Conservation (phyloP, 148 eudicot species). For the Heliamphora exappendiculata region DNA sequence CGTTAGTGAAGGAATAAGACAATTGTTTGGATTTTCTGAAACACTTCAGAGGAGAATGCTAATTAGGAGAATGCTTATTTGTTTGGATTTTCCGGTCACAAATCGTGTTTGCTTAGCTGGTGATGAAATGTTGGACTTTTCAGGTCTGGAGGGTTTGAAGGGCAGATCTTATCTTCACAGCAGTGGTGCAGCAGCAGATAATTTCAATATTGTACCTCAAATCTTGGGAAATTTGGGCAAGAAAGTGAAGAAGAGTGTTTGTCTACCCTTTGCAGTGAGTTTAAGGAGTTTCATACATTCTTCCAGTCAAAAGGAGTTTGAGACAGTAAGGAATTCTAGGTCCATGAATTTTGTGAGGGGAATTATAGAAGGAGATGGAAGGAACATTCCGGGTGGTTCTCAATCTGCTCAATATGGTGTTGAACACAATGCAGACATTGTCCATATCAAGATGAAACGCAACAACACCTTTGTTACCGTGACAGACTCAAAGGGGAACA, state of each 20-base stretch:
- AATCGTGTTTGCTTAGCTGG: neutral
- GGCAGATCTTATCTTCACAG: slow-evolving; percentile 5
- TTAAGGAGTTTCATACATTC: slow-evolving; percentile 49
- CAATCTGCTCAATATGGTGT: slow-evolving; percentile 8
- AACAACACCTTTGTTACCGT: slow-evolving; percentile 81
- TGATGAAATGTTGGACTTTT: slow-evolving; percentile 7
- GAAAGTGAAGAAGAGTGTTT: slow-evolving; percentile 6
- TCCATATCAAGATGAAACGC: slow-evolving; percentile 66
- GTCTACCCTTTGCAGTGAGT: slow-evolving; percentile 14
- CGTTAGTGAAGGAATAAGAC: neutral
- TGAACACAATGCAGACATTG: slow-evolving; percentile 66
- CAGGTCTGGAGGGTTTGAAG: slow-evolving; percentile 15
- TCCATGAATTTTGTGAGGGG: slow-evolving; percentile 38
- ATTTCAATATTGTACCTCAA: slow-evolving; percentile 1
- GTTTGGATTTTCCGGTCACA: neutral
- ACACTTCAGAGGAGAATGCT: no score
- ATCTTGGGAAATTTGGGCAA: slow-evolving; percentile 16
- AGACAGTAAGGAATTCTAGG: slow-evolving; percentile 12
- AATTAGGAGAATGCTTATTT: no score
- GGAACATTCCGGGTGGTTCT: slow-evolving; percentile 4
- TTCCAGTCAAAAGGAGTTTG: slow-evolving; percentile 36
- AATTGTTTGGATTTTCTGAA: neutral
- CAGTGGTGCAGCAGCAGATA: neutral
- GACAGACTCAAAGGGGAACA: slow-evolving; percentile 80
- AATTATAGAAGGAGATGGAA: slow-evolving; percentile 26